Conservation (phyloP, 441 rosid species). For the Metrosideros polymorpha region DNA sequence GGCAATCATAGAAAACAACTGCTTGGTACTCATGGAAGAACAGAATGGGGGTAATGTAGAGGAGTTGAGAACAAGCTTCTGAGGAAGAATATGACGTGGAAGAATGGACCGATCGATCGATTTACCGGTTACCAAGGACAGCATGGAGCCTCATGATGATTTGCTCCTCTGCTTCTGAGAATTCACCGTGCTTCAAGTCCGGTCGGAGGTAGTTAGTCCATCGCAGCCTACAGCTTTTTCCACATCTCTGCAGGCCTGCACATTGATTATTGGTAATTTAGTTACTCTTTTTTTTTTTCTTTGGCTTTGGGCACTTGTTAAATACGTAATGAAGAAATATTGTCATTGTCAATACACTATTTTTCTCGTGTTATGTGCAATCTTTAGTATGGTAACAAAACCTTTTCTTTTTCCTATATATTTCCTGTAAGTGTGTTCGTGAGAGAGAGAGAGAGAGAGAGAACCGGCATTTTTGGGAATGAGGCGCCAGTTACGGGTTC, state of each 20-base stretch:
- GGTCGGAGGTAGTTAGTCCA: conserved; percentile 91
- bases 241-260: conserved; percentile 66
- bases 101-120: neutral
- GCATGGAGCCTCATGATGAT: conserved; percentile 74
- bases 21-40: neutral
- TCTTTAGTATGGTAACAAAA: neutral
- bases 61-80: neutral
- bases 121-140: conserved; percentile 60
- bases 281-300: neutral
- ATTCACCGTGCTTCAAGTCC: conserved; percentile 68
- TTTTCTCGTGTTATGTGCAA: neutral
- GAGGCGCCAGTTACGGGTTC: conserved; percentile 96
- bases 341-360: neutral
- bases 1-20: neutral
- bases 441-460: neutral
- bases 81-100: neutral
- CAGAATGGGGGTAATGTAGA: neutral
- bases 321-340: neutral
- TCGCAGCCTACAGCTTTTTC: conserved; percentile 74
- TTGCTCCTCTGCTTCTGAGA: conserved; percentile 64
- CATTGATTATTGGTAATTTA: neutral
- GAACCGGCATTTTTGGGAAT: conserved; percentile 89
- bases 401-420: conserved; percentile 5
- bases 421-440: neutral
- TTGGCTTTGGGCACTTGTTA: neutral